Evolutionary conservation across 441 rosid species (phyloP).

Genomic region (Adansonia madagascariensis): DNA sequence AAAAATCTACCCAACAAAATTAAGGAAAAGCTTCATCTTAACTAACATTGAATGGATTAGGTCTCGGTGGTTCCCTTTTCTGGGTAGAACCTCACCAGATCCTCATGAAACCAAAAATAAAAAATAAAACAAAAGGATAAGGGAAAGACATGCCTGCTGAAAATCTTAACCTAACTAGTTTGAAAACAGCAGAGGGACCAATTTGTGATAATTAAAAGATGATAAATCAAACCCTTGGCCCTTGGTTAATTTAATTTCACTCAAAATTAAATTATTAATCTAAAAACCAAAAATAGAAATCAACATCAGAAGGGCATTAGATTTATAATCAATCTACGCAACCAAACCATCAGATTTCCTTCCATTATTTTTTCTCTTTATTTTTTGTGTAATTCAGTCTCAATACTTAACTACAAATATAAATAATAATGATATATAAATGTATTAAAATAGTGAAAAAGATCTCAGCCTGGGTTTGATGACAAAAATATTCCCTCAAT

Average conservation of each 20-base stretch:
- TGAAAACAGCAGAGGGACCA: conserved; percentile 4
- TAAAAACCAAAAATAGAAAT: no score
- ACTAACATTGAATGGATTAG: conserved; percentile 22
- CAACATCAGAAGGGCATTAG: not conserved
- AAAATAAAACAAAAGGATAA: not conserved
- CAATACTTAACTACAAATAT: no score
- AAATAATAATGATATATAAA: no score
- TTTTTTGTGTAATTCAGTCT: no score
- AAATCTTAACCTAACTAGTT: conserved; percentile 16
- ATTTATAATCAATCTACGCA: not conserved
- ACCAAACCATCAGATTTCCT: not conserved
- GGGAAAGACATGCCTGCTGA: conserved; percentile 11
- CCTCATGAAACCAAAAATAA: not conserved
- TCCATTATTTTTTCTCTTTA: no score
- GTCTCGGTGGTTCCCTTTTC: conserved; percentile 20
- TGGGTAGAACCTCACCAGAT: conserved; percentile 16
- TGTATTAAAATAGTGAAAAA: not conserved
- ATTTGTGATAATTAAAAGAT: not conserved
- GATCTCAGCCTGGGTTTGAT: not conserved
- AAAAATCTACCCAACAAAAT: not conserved
- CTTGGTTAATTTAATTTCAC: no score
- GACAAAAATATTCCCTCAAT: not conserved
- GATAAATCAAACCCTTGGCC: not conserved
- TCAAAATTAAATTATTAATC: no score
- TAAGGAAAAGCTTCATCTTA: not conserved